These are phyloP conservation scores for Sporobolomyces phaffii DNA, from an alignment of 768 basidiomycete species.

Conservation along the genomic window DNA sequence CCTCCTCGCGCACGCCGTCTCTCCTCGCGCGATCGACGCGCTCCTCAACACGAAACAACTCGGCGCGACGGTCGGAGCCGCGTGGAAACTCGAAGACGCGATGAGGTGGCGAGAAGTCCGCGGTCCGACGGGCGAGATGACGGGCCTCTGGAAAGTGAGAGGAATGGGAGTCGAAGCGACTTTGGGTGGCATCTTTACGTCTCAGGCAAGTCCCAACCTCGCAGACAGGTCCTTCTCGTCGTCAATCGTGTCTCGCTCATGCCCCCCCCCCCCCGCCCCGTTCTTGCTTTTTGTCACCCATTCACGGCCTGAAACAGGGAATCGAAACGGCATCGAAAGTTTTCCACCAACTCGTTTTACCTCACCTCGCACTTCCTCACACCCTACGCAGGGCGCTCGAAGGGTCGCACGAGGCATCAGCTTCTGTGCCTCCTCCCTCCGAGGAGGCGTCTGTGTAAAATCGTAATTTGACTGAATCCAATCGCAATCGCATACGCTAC, in stretches of 20 bases:
- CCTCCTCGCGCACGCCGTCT: conserved; percentile 20
- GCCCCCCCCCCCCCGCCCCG: no score
- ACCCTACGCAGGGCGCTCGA: conserved; percentile 8
- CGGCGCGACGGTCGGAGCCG: conserved; percentile 25
- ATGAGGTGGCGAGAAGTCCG: conserved; percentile 30
- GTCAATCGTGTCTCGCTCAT: neutral
- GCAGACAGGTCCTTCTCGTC: no score
- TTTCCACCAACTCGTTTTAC: conserved; percentile 23
- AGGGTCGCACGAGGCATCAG: neutral
- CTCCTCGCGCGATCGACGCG: conserved; percentile 4
- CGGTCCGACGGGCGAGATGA: conserved; percentile 17
- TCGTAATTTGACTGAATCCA: no score
- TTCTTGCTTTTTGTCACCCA: no score
- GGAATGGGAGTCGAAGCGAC: conserved; percentile 29
- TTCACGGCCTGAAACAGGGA: no score
- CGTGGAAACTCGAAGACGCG: conserved; percentile 24
- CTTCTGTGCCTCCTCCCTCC: neutral
- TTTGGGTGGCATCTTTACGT: conserved; percentile 21
- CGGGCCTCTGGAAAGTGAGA: conserved; percentile 33
- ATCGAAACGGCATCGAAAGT: conserved; percentile 17
- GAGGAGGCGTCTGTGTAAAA: neutral
- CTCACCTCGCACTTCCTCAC: conserved; percentile 14
- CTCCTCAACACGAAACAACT: conserved; percentile 30
- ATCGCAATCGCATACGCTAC: no score
- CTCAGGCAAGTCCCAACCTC: conserved; percentile 22